These are phyloP conservation scores for Persicaria maculosa DNA, from an alignment of 148 eudicot genomes.

Conservation along the genomic window DNA sequence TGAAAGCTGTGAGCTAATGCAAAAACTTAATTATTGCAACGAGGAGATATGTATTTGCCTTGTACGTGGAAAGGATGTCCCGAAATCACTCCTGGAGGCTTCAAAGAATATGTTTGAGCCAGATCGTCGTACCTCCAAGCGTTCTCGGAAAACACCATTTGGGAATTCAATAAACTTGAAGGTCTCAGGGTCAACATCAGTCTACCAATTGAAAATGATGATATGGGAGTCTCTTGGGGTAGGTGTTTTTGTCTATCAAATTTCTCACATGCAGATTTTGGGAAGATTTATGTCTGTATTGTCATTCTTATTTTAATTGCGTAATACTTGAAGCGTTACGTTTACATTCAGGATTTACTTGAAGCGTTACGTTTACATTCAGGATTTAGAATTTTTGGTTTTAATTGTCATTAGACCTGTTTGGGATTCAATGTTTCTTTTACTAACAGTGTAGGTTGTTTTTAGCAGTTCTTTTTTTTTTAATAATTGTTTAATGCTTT, in stretches of 20 bases:
- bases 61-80: conserved; percentile 86
- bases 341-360: not conserved
- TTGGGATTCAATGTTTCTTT: not conserved
- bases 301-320: not conserved
- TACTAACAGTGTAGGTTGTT: not conserved
- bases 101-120: conserved; percentile 59
- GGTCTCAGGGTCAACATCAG: conserved; percentile 84
- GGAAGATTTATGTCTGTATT: not conserved
- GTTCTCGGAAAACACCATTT: conserved; percentile 75
- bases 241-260: conserved; percentile 25
- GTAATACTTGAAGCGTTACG: not conserved
- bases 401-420: not conserved
- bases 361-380: not conserved
- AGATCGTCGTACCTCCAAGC: conserved; percentile 89
- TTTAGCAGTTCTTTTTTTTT: not conserved
- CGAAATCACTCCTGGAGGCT: conserved; percentile 82
- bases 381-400: not conserved
- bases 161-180: conserved; percentile 72
- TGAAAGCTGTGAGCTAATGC: conserved; percentile 79
- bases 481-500: not conserved
- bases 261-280: not conserved
- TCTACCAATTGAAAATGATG: conserved; percentile 96
- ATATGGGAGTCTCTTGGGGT: conserved; percentile 99
- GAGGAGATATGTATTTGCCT: conserved; percentile 85
- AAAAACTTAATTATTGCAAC: conserved; percentile 71